phyloP scores from a whole-genome alignment of 495 filamentous ascomycete species.

The Neurospora sp. region DNA sequence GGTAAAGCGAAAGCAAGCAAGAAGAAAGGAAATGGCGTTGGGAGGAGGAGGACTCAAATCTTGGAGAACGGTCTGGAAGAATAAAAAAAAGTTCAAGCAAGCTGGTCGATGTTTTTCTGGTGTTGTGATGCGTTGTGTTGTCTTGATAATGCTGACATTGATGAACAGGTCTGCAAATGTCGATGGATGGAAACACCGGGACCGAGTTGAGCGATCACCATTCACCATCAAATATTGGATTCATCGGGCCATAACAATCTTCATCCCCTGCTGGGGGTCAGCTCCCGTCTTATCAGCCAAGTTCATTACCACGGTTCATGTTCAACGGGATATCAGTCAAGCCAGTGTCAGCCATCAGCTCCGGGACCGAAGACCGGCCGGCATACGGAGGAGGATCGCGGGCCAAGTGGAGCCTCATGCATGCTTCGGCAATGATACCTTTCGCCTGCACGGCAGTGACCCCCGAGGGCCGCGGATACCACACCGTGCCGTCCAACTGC shows the following conservation, averaged over 20 bases:
- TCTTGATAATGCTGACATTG: neutral
- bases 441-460: neutral
- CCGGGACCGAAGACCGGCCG: neutral
- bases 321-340: neutral
- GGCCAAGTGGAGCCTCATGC: neutral
- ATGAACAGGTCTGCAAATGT: neutral
- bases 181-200: neutral
- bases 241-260: neutral
- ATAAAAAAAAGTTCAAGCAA: neutral
- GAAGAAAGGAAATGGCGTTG: neutral
- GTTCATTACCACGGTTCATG: neutral
- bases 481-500: neutral
- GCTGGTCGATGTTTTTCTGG: neutral
- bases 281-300: neutral
- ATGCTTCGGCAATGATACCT: neutral
- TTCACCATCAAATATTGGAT: neutral
- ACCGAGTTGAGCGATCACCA: neutral
- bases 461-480: neutral
- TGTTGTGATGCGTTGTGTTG: neutral
- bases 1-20: neutral
- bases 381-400: neutral
- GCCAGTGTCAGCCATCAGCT: neutral
- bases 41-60: neutral
- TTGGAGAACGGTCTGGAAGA: neutral
- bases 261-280: neutral